Evolutionary conservation across 1,284 basidiomycete genomes (phyloP).

Genomic region (Pascua guehoae): DNA sequence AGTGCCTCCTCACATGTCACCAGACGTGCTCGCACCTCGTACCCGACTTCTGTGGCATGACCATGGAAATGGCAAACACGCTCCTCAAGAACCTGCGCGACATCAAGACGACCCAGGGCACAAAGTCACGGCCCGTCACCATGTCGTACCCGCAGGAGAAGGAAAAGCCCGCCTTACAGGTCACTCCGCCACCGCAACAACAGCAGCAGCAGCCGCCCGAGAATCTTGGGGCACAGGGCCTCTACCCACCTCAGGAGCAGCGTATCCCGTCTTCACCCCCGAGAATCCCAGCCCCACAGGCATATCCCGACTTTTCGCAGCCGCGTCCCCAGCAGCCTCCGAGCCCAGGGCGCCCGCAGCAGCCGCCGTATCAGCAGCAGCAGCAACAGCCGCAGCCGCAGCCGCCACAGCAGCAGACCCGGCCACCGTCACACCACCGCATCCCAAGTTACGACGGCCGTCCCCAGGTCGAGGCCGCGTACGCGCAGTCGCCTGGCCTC

Average conservation of each 20-base stretch:
- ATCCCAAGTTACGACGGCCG: slow-evolving; percentile 5
- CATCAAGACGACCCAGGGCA: slow-evolving; percentile 58
- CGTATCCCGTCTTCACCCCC: slow-evolving; percentile 53
- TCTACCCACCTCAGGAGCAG: slow-evolving; percentile 1
- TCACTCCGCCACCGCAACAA: slow-evolving; percentile 13
- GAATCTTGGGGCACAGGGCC: slow-evolving; percentile 5
- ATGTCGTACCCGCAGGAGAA: slow-evolving; percentile 12
- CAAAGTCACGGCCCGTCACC: slow-evolving; percentile 31
- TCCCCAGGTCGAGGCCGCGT: slow-evolving; percentile 3
- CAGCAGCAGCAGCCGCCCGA: slow-evolving; percentile 19
- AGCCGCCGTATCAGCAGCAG: slow-evolving; percentile 14
- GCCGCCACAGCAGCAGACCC: slow-evolving; percentile 11
- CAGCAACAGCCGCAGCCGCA: slow-evolving; percentile 14
- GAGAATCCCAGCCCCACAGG: slow-evolving; percentile 31
- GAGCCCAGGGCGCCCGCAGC: slow-evolving; percentile 10
- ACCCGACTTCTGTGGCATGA: slow-evolving; percentile 99
- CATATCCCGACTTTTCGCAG: slow-evolving; percentile 11
- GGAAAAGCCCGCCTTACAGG: slow-evolving; percentile 8
- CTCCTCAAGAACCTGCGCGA: slow-evolving; percentile 80
- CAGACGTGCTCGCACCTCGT: slow-evolving; percentile 97
- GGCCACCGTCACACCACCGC: slow-evolving; percentile 45
- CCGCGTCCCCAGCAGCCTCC: slow-evolving; percentile 28
- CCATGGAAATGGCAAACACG: slow-evolving; percentile 97
- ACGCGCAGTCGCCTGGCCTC: too few relatives aligned
- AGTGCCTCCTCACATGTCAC: slow-evolving; percentile 95